These are phyloP conservation scores for Tuctoria greenei DNA, from an alignment of 176 grass and related monocot species.

Conservation along the genomic window DNA sequence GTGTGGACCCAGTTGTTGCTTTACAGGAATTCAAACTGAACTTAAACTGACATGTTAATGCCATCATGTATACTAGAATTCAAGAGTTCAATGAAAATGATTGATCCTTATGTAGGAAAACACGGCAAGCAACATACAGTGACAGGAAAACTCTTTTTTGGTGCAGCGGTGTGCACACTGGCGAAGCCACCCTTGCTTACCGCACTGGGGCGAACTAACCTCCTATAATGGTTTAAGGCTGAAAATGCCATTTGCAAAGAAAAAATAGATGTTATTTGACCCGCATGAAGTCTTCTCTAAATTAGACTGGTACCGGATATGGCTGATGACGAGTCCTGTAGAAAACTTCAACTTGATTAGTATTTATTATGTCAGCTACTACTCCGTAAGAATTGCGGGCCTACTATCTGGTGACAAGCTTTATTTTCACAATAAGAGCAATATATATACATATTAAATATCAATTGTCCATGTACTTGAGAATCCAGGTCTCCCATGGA, in stretches of 20 bases:
- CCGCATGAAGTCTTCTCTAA: not conserved
- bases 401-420: not conserved
- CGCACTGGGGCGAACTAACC: not conserved
- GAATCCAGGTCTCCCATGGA: constrained; percentile 1
- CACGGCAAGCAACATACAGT: not conserved
- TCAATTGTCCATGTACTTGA: constrained; percentile 2
- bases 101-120: constrained; percentile 8
- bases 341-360: constrained; percentile 29
- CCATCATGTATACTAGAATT: not conserved
- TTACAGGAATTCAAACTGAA: constrained; percentile 31
- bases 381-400: constrained; percentile 18
- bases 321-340: constrained; percentile 1
- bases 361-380: not conserved
- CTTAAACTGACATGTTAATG: not conserved
- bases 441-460: not conserved
- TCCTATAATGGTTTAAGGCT: not conserved
- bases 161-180: not conserved
- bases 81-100: constrained; percentile 18
- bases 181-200: no score
- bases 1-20: constrained; percentile 19
- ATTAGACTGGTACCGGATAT: not conserved
- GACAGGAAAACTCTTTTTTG: not conserved
- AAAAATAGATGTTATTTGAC: not conserved
- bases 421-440: constrained; percentile 2
- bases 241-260: not conserved